Conservation (phyloP, 805 yeast species). For the Pichia kluyveri region DNA sequence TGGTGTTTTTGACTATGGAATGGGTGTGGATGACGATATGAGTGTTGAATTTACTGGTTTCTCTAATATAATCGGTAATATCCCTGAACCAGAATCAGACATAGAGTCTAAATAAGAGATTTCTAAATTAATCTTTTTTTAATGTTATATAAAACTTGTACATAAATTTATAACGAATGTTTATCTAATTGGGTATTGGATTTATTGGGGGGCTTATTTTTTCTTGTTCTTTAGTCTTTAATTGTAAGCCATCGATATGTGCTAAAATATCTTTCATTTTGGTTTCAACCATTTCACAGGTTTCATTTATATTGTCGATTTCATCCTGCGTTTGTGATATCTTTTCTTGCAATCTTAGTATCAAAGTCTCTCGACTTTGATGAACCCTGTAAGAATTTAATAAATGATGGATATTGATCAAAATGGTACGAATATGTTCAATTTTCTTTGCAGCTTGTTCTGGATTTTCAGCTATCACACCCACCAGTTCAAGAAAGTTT, state of each 20-base stretch:
- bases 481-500: slow-evolving; percentile 75
- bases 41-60: background rate
- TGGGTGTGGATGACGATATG: background rate
- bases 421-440: slow-evolving; percentile 68
- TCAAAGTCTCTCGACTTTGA: slow-evolving; percentile 85
- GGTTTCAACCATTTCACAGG: slow-evolving; percentile 31
- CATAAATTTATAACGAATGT: background rate
- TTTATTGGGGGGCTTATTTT: background rate
- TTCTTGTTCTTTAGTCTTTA: no score
- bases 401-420: slow-evolving; percentile 86
- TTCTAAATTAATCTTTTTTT: no score
- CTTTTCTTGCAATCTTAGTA: slow-evolving; percentile 61
- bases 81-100: background rate
- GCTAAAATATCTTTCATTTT: slow-evolving; percentile 19
- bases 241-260: background rate
- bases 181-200: background rate
- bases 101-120: background rate
- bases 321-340: slow-evolving; percentile 31
- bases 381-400: slow-evolving; percentile 91
- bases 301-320: slow-evolving; percentile 36
- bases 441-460: slow-evolving; percentile 48
- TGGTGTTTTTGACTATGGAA: background rate
- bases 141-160: background rate
- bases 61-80: background rate
- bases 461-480: slow-evolving; percentile 69